Evolutionary conservation across 78 protist genomes (phyloP).

Genomic region (Dictyostelium intermedium): DNA sequence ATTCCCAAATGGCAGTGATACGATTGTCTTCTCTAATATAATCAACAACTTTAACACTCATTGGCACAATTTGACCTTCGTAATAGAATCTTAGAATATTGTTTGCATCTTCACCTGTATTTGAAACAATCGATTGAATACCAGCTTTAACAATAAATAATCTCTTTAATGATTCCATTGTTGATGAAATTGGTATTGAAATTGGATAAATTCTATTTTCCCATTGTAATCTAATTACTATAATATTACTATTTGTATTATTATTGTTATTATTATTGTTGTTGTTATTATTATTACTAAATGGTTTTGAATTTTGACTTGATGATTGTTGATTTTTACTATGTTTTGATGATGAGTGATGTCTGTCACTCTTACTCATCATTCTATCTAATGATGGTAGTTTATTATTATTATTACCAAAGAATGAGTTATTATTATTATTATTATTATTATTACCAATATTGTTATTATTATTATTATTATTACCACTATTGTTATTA

Average conservation of each 20-base stretch:
- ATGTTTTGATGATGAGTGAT: neutral
- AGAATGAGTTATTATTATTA: neutral
- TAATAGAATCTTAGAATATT: conserved; percentile 20
- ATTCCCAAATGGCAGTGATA: conserved; percentile 27
- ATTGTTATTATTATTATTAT: neutral
- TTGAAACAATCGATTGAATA: neutral
- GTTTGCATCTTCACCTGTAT: conserved; percentile 17
- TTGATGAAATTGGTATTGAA: neutral
- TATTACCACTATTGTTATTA: neutral
- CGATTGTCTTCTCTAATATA: conserved; percentile 5
- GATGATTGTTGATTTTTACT: neutral
- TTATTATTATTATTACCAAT: neutral
- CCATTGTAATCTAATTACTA: neutral
- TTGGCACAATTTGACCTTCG: neutral
- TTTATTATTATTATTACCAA: neutral
- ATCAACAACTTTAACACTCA: neutral
- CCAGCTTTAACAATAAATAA: conserved; percentile 26
- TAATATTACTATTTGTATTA: neutral
- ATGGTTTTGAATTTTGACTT: neutral
- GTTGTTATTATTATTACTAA: conserved; percentile 2
- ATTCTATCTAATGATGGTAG: conserved; percentile 5
- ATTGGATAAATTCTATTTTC: neutral
- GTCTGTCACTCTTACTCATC: neutral
- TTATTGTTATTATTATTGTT: conserved; percentile 7
- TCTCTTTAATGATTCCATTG: conserved; percentile 29